Base-by-base conservation (phyloP, 208 protist species). In the Phytomonas sp. region DNA sequence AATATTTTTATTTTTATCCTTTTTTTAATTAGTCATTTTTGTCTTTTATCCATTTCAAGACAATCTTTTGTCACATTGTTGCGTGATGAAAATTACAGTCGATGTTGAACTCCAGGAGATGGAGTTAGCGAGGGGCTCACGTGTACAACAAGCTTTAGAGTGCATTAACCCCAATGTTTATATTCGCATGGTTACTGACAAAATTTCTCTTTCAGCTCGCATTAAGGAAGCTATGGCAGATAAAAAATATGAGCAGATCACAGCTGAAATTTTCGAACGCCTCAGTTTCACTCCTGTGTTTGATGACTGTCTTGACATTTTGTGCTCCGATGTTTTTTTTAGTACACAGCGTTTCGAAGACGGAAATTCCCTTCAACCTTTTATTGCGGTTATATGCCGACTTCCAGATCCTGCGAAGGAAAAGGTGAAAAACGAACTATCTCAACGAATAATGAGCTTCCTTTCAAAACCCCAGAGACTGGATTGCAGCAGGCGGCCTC, bases 281-380 rank as follows among this genome's bases (percentile, higher is more conserved):
- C 75, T 96, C 11, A 79, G 73, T 23, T 69, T 84, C n/a, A 66
- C 75, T 34, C 60, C 63, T 8, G 61, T 86, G 13, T 78, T 78
- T 51, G 76, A 80, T 28, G 87, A 92, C 37, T 82, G 73, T 46
- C 43, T 93, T 36, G 81, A 92, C 59, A 79, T 87, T 13, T 66
- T 96, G 71, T 96, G 91, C 72, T 67, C 62, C 0, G 78, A 72
- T 2, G 76, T 71, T 8, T 71, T 96, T 11, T 96, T 96, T 84
- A 90, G 81, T 69, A 72, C 73, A 7, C 67, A 80, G 60, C 84
- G 91, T 31, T 74, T 82, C 2, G 81, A 89, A 30, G 69, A 79
- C 53, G 84, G 80, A 23, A 76, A 86, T 61, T 66, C 86, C 9
- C 74, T 83, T n/a, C 78, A 81, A 28, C 84, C 81, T 17, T 89